These are phyloP conservation scores for Ascochyta koolunga DNA, from an alignment of 2,329 filamentous ascomycete genomes.

Conservation along the genomic window DNA sequence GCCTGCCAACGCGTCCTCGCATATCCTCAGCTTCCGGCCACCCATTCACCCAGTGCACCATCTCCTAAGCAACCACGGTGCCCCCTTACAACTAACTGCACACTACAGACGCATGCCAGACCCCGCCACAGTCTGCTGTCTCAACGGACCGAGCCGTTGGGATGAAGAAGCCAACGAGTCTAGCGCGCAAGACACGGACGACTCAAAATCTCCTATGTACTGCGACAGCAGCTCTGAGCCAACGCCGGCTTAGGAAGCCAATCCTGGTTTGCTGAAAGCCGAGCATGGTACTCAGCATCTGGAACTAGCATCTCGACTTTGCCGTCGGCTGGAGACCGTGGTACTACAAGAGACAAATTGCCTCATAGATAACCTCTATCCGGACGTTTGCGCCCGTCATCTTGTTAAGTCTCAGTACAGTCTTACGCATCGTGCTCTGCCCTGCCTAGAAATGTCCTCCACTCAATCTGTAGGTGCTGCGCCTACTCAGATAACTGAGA, in stretches of 20 bases:
- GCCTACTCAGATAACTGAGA: not conserved
- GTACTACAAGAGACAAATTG: not conserved
- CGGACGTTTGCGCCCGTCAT: not conserved
- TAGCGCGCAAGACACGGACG: constrained; percentile 16
- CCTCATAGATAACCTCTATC: not conserved
- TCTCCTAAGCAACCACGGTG: constrained; percentile 15
- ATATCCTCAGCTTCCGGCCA: constrained; percentile 11
- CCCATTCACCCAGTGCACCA: not conserved
- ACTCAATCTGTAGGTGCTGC: not conserved
- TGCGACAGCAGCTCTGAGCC: constrained; percentile 6
- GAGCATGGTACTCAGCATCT: not conserved
- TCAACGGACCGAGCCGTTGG: constrained; percentile 15
- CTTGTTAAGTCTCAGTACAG: not conserved
- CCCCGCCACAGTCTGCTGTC: constrained; percentile 10
- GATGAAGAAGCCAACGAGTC: constrained; percentile 8
- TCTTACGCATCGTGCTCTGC: not conserved
- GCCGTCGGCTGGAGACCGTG: not conserved
- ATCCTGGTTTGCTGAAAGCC: not conserved
- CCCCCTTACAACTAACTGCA: constrained; percentile 1
- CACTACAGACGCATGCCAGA: constrained; percentile 11
- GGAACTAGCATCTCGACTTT: not conserved
- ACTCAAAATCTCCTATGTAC: constrained; percentile 8
- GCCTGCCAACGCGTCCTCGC: constrained; percentile 18
- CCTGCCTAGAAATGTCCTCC: not conserved
- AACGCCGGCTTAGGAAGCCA: constrained; percentile 7